phyloP scores from a whole-genome alignment of 1,284 basidiomycete genomes.

The Microbotryum lychnidis-dioicae region DNA sequence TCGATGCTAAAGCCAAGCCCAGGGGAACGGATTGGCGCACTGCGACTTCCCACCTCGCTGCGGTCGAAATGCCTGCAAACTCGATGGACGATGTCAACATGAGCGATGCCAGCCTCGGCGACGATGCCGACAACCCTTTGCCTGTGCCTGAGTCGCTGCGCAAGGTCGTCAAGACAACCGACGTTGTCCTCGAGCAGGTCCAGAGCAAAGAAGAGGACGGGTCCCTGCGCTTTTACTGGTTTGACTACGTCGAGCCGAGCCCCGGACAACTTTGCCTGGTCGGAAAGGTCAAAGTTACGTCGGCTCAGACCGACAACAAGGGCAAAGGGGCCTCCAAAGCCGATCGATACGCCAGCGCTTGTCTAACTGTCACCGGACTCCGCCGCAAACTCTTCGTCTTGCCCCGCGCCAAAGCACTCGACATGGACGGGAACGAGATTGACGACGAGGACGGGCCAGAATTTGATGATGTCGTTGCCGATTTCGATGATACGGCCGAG shows the following conservation, averaged over 20 bases:
- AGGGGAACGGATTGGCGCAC: conserved; percentile 31
- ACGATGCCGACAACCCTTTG: conserved; percentile 13
- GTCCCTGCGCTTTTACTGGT: conserved; percentile 82
- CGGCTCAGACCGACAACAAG: conserved; percentile 39
- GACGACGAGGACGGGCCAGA: conserved; percentile 46
- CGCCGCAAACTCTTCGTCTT: conserved; percentile 92
- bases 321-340: conserved; percentile 37
- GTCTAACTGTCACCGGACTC: conserved; percentile 74
- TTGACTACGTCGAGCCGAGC: conserved; percentile 76
- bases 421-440: conserved; percentile 55
- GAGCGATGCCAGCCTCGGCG: not conserved
- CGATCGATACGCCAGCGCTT: conserved; percentile 69
- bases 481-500: conserved; percentile 72
- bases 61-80: conserved; percentile 33
- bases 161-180: conserved; percentile 1
- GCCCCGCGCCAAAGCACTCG: conserved; percentile 58
- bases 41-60: conserved; percentile 20
- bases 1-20: conserved; percentile 54
- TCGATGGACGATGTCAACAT: conserved; percentile 42
- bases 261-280: conserved; percentile 67
- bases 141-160: conserved; percentile 12
- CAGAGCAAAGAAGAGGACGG: conserved; percentile 67
- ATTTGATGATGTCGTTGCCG: conserved; percentile 63
- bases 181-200: conserved; percentile 32
- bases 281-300: conserved; percentile 69